Percentiles rank a stretch among this genome's conserved stretches.
phyloP scores from a whole-genome alignment of 2,329 filamentous ascomycete genomes.

The Rhinocladiella mackenziei region DNA sequence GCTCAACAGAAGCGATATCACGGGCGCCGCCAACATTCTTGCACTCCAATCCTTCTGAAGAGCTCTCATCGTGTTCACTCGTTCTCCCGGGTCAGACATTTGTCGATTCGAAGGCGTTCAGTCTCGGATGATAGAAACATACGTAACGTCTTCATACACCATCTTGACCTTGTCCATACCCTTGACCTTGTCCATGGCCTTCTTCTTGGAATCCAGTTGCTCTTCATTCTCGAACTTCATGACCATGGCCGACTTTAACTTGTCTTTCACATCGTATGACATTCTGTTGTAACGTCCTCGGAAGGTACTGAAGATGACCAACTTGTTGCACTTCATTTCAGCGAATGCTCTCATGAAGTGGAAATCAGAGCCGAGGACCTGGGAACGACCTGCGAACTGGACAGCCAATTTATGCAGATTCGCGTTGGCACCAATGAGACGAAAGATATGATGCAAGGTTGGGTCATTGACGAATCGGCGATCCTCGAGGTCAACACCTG shows the following conservation, averaged over 20 bases:
- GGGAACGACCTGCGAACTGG: conserved; percentile 41
- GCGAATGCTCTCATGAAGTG: conserved; percentile 46
- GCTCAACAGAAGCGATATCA: no score
- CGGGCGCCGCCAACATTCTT: no score
- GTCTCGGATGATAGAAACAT: no score
- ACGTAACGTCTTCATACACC: conserved; percentile 6
- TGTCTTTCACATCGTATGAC: not conserved
- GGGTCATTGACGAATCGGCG: conserved; percentile 49
- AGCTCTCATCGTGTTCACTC: no score
- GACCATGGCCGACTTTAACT: conserved; percentile 11
- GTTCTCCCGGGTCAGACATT: no score
- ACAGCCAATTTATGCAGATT: conserved; percentile 43
- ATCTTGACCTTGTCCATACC: conserved; percentile 9
- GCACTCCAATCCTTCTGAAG: no score
- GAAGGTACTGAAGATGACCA: conserved; percentile 30
- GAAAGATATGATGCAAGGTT: conserved; percentile 44
- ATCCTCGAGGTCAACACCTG: conserved; percentile 32
- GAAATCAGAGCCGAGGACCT: conserved; percentile 31
- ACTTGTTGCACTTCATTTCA: conserved; percentile 43
- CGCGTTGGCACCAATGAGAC: conserved; percentile 40
- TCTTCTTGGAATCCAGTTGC: not conserved
- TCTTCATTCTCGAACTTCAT: conserved; percentile 6
- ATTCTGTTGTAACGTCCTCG: not conserved
- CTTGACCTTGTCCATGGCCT: no score
- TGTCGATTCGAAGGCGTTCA: no score